Base-by-base conservation (phyloP, 352 stramenopile species). In the Pythium myriotylum region DNA sequence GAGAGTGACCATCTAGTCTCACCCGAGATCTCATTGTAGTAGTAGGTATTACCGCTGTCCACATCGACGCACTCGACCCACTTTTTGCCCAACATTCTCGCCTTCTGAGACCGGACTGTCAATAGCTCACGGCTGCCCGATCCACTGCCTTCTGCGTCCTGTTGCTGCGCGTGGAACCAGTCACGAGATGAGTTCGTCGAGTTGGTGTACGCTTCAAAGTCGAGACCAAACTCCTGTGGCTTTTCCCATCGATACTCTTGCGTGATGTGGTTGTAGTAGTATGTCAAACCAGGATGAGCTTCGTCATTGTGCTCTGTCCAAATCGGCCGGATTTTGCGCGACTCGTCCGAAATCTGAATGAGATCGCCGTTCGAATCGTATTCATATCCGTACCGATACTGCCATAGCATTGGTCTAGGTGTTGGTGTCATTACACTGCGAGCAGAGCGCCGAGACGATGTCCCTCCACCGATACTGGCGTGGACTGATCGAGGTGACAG, bases 11-110 rank as follows among this genome's bases (percentile, higher is more conserved):
- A 97, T 47, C 85, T 74, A 7, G 76, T 83, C 63, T 98, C 85
- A 24, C 94, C 81, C 22, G 82, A 97, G 56, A 91, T 75, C 54
- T 89, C 88, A 57, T 98, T 98, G 72, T 93, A 96, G 57, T 98
- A 98, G 67, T 94, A 97, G 35, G 92, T 82, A 62, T 95, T 73
- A 23, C 81, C 79, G 13, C 81, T 92, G 35, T 88, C 85, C 3
- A 72, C 55, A 59, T 98, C 88, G 23, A 91, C 65, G 43, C 80
- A 74, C 58, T 97, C 88, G 45, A 94, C 64, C 91, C 91, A 97
- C 40, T 89, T 89, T 48, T 78, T 80, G 17, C 79, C 82, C 3
- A 92, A 69, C 14, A 61, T 42, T 17, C 81, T 77, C 39, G 13
- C 51, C 26, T 60, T 66, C 32, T 62, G 53, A 2, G 63, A 69